Evolutionary conservation across 495 filamentous ascomycete genomes (phyloP).

Genomic region (Neurospora sp.): DNA sequence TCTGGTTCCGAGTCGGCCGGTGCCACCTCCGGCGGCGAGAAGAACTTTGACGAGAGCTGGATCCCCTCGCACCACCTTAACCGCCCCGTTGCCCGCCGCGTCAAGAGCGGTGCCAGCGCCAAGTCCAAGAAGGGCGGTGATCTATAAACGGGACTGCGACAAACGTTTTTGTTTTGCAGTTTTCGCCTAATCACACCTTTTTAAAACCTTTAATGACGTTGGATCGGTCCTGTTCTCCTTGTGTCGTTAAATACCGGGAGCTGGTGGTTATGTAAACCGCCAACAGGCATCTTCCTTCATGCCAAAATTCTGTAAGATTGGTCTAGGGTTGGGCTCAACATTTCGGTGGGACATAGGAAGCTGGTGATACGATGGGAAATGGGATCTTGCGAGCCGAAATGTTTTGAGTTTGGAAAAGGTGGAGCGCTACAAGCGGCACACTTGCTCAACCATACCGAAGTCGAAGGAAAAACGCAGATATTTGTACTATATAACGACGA

Average conservation of each 20-base stretch:
- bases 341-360: neutral
- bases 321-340: conserved; percentile 1
- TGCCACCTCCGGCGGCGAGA: conserved; percentile 49
- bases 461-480: neutral
- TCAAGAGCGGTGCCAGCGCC: conserved; percentile 58
- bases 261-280: neutral
- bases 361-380: neutral
- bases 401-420: neutral
- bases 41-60: conserved; percentile 91
- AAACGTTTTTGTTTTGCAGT: neutral
- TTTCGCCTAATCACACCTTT: neutral
- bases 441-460: neutral
- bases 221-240: neutral
- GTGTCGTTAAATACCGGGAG: neutral
- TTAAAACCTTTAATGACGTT: neutral
- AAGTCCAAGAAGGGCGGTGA: conserved; percentile 39
- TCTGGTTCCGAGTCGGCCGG: conserved; percentile 65
- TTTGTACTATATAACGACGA: neutral
- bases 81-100: conserved; percentile 67
- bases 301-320: conserved; percentile 4
- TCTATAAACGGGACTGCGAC: neutral
- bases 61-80: conserved; percentile 89
- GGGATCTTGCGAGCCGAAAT: neutral
- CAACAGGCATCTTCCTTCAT: neutral
- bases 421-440: neutral